Evolutionary conservation across 1,284 basidiomycete species (phyloP), one percentile per base, ranked within the genome.

Genomic region (Microbotryum violaceum): DNA sequence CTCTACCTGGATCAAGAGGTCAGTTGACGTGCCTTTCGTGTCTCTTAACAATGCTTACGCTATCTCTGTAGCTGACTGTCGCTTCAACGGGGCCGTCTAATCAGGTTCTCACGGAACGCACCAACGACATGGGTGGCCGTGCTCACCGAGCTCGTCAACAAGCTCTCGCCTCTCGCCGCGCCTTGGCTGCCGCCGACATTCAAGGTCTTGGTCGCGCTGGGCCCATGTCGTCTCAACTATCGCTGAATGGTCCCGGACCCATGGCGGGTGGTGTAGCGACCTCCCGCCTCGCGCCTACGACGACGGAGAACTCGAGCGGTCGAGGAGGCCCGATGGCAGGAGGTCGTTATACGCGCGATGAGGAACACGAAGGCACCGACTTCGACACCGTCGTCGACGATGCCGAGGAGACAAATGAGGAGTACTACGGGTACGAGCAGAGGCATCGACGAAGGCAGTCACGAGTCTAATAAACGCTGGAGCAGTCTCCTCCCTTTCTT

Each of bases 1-100:
- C 69, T 76, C 16, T 73, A 72, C 59, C 64, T 76, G 49, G 75
- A 76, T 49, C 75, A 76, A 61, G 75, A 76, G 84, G 87, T 88
- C 68, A 58, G 77, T 67, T 23, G 29, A n/a, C 21, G 42, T 52
- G 18, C 29, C 23, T 6, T 3, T 9, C 25, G 23, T 16, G 3
- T 10, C 4, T 18, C 16, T 18, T 21, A 49, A 4, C 29, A 33
- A 51, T 31, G 14, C 21, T 49, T 54, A 27, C n/a, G 33, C 27
- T 37, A 27, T 16, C 48, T 51, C 49, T 18, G 21, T 33, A 23
- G 21, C 9, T 44, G 16, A 10, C 29, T 10, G 31, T 31, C 31
- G 31, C 31, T 2, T 31, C 9, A 2, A 31, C 9, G 9, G 31
- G 31, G 8, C 9, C 31, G 6, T 42, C 12, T 33, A 16, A 6